A percentile compares a stretch with the other conserved stretches of the same genome.
Evolutionary conservation across 148 eudicot genomes (phyloP).

Genomic region (Pouteria glomerata): DNA sequence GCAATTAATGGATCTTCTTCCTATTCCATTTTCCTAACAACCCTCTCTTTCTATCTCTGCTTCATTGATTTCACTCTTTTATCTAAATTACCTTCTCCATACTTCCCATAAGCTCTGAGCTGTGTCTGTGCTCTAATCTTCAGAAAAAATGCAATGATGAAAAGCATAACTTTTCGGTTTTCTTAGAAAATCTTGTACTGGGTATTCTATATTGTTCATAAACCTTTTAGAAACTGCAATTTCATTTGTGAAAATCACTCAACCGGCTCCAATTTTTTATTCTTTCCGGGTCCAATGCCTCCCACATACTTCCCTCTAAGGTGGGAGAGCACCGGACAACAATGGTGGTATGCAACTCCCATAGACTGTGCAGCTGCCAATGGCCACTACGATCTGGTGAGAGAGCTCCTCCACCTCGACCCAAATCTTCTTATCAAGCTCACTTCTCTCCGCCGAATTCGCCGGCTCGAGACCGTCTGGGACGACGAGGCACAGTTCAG

Average conservation of each 20-base stretch:
- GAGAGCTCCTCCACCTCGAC: slow-evolving; percentile 13
- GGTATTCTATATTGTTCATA: neutral
- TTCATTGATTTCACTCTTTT: no score
- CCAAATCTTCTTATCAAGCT: slow-evolving; percentile 13
- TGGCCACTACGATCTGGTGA: slow-evolving; percentile 14
- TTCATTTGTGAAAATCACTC: no score
- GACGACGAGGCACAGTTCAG: slow-evolving; percentile 12
- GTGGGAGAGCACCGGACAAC: slow-evolving; percentile 17
- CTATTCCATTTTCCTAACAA: no score
- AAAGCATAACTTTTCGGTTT: neutral
- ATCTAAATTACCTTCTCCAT: no score
- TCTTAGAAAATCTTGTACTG: neutral
- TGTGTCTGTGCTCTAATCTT: no score
- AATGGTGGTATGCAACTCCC: slow-evolving; percentile 19
- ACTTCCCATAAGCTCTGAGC: no score
- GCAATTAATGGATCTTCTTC: no score
- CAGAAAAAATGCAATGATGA: no score
- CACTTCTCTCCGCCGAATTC: slow-evolving; percentile 16
- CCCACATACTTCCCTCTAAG: slow-evolving; percentile 5
- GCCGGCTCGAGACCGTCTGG: slow-evolving; percentile 15
- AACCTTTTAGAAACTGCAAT: neutral
- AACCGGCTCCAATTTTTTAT: no score
- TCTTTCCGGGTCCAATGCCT: slow-evolving; percentile 1
- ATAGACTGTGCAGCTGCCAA: slow-evolving; percentile 15
- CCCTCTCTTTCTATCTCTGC: no score